Evolutionary conservation across 352 stramenopile species (phyloP).

Genomic region (Pythium rishiriense): DNA sequence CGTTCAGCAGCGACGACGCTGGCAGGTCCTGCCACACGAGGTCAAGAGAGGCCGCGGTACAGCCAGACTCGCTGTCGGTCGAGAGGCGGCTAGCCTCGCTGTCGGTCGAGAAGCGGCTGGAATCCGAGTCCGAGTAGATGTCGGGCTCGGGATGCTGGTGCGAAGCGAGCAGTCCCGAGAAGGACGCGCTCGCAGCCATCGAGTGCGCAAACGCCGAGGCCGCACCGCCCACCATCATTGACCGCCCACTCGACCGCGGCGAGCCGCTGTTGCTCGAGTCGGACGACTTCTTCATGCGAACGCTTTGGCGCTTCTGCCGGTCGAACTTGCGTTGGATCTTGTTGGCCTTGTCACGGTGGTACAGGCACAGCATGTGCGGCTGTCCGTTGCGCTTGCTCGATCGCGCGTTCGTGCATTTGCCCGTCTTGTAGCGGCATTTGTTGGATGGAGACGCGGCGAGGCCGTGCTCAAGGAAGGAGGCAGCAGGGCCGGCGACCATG

Average conservation of each 20-base stretch:
- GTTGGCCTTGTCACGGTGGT: slow-evolving; percentile 89
- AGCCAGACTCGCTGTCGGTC: slow-evolving; percentile 49
- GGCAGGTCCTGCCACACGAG: slow-evolving; percentile 63
- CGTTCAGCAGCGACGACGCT: slow-evolving; percentile 25
- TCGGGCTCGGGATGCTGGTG: slow-evolving; percentile 36
- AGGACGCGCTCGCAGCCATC: slow-evolving; percentile 16
- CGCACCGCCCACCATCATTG: slow-evolving; percentile 4
- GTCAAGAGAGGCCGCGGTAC: slow-evolving; percentile 37
- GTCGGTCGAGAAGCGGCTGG: slow-evolving; percentile 57
- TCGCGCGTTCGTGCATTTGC: slow-evolving; percentile 82
- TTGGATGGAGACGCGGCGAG: neutral
- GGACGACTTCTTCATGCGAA: slow-evolving; percentile 49
- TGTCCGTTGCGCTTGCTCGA: slow-evolving; percentile 86
- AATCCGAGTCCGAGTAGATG: slow-evolving; percentile 76
- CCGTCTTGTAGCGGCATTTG: slow-evolving; percentile 86
- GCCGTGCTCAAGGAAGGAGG: slow-evolving; percentile 17
- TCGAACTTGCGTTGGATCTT: slow-evolving; percentile 90
- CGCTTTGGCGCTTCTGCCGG: slow-evolving; percentile 82
- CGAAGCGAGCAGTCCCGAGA: slow-evolving; percentile 26
- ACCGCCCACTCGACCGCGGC: neutral
- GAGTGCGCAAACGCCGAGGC: slow-evolving; percentile 26
- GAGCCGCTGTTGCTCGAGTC: slow-evolving; percentile 1
- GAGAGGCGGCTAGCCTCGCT: slow-evolving; percentile 49
- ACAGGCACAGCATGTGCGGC: slow-evolving; percentile 85
- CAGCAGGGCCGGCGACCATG: slow-evolving; percentile 18